Evolutionary conservation across 1,139 yeast genomes (phyloP).

Genomic region (Scheffersomyces segobiensis): DNA sequence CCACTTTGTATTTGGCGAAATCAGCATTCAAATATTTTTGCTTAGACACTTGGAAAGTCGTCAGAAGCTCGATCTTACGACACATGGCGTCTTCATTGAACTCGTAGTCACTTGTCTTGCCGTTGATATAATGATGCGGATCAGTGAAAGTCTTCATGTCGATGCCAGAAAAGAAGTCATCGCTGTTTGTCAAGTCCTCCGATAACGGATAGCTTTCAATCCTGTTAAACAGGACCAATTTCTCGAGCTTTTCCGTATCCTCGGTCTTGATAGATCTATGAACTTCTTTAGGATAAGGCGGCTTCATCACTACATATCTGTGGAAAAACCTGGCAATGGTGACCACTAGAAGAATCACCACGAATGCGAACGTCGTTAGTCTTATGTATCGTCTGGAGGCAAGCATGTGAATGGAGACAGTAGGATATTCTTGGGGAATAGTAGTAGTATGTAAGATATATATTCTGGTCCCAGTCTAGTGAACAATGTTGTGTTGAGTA

Average conservation of each 20-base stretch:
- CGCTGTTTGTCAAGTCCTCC: conserved; percentile 2
- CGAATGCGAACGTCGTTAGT: not conserved
- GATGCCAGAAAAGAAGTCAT: not conserved
- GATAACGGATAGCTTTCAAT: conserved; percentile 11
- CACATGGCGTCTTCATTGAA: conserved; percentile 17
- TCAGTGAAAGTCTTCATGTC: conserved; percentile 20
- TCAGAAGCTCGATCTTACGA: conserved; percentile 12
- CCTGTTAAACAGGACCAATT: not conserved
- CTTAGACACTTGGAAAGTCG: conserved; percentile 15
- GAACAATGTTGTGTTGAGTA: not conserved
- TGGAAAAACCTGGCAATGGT: not conserved
- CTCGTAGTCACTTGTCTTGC: conserved; percentile 10
- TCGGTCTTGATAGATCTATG: not conserved
- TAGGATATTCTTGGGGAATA: not conserved
- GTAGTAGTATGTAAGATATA: not conserved
- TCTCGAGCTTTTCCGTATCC: not conserved
- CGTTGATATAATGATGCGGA: conserved; percentile 12
- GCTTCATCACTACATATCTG: not conserved
- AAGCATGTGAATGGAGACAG: not conserved
- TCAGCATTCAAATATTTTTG: conserved; percentile 20
- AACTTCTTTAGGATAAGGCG: not conserved
- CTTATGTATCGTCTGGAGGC: not conserved
- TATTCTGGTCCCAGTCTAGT: not conserved
- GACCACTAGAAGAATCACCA: not conserved
- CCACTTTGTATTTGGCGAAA: conserved; percentile 13